Conservation (phyloP, 495 filamentous ascomycete species). For the Terfezia claveryi region DNA sequence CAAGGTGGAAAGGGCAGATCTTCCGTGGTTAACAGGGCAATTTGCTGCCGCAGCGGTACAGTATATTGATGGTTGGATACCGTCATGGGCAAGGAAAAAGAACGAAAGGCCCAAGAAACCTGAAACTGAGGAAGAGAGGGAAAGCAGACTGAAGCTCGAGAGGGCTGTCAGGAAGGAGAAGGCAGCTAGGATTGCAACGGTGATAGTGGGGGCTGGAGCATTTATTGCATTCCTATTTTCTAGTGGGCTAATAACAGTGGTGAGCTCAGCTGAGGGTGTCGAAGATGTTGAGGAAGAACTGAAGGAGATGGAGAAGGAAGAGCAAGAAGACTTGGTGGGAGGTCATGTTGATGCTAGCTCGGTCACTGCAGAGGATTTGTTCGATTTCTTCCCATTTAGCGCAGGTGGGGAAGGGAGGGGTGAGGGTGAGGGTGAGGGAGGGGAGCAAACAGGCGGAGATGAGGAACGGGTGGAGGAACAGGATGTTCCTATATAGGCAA, state of each 20-base stretch:
- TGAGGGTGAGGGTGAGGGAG: no score
- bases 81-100: not conserved
- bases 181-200: not conserved
- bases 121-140: not conserved
- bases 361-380: no score
- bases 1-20: not conserved
- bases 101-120: not conserved
- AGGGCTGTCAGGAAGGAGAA: not conserved
- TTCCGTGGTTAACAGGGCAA: not conserved
- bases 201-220: not conserved
- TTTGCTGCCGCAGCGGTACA: not conserved
- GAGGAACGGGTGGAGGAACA: no score
- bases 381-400: no score
- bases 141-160: not conserved
- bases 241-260: not conserved
- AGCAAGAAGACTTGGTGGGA: not conserved
- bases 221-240: not conserved
- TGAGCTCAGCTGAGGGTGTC: not conserved
- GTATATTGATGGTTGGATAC: not conserved
- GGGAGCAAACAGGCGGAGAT: no score
- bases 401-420: no score
- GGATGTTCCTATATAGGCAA: no score
- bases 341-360: not conserved
- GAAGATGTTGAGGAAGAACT: not conserved
- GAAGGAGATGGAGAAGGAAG: not conserved